Conservation (phyloP, 1,284 basidiomycete genomes). For the Violaceomyces palustris region DNA sequence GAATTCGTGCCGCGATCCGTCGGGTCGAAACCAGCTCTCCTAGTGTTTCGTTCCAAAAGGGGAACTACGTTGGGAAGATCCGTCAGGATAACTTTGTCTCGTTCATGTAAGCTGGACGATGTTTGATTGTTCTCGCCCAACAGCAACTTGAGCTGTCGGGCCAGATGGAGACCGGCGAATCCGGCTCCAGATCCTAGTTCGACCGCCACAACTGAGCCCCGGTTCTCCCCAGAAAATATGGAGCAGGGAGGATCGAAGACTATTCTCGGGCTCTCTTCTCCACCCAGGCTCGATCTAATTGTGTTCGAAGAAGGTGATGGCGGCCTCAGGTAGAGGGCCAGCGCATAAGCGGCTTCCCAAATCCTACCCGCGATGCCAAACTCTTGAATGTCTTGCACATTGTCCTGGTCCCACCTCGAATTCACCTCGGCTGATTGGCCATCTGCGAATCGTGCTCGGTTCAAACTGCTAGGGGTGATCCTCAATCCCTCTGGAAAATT, state of each 20-base stretch:
- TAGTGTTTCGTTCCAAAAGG: conserved; percentile 41
- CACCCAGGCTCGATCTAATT: too few relatives aligned
- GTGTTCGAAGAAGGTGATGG: conserved; percentile 7
- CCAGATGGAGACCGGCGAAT: conserved; percentile 44
- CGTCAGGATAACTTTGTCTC: conserved; percentile 33
- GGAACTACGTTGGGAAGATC: conserved; percentile 47
- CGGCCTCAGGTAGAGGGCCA: conserved; percentile 31
- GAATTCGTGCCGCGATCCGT: too few relatives aligned
- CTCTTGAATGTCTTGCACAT: conserved; percentile 35
- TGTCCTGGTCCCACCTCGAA: conserved; percentile 43
- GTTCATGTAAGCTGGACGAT: too few relatives aligned
- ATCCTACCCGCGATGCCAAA: conserved; percentile 50
- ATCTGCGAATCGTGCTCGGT: too few relatives aligned
- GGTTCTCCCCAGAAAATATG: conserved; percentile 7
- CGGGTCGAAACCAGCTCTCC: conserved; percentile 12
- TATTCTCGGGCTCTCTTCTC: too few relatives aligned
- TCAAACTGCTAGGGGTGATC: conserved; percentile 34
- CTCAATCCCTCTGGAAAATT: conserved; percentile 40
- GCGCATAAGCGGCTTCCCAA: conserved; percentile 48
- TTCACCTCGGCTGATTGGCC: too few relatives aligned
- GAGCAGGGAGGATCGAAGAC: conserved; percentile 47
- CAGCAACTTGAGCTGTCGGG: conserved; percentile 22
- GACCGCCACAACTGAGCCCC: conserved; percentile 12
- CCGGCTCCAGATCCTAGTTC: conserved; percentile 50
- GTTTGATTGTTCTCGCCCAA: too few relatives aligned